phyloP scores from a whole-genome alignment of 805 yeast species.

The Diddensiella transvaalensis region DNA sequence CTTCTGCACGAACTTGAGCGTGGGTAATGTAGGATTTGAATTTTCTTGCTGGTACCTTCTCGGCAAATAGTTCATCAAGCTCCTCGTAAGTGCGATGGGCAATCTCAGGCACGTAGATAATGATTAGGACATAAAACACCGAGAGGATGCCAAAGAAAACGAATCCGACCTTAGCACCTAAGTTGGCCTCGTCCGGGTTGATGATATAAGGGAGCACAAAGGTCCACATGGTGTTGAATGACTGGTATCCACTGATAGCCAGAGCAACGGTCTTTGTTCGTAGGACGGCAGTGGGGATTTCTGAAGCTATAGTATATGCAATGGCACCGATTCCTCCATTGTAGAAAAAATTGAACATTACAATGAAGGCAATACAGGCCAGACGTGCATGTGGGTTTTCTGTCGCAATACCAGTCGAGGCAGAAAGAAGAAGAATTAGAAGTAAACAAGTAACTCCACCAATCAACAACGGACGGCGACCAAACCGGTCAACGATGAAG shows the following conservation, averaged over 20 bases:
- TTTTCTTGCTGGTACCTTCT: conserved; percentile 29
- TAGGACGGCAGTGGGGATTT: conserved; percentile 39
- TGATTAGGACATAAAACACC: conserved; percentile 18
- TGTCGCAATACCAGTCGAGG: conserved; percentile 22
- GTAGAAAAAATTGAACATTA: conserved; percentile 35
- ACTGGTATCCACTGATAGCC: conserved; percentile 33
- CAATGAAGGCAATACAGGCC: conserved; percentile 32
- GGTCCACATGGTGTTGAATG: conserved; percentile 35
- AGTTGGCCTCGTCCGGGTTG: conserved; percentile 42
- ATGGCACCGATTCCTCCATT: conserved; percentile 41
- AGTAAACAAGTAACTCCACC: conserved; percentile 27
- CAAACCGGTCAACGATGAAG: conserved; percentile 32
- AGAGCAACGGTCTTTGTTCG: conserved; percentile 42
- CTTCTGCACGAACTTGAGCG: conserved; percentile 10
- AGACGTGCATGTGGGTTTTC: conserved; percentile 8
- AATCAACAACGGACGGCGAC: conserved; percentile 32
- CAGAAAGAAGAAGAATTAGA: conserved; percentile 25
- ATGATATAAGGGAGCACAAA: conserved; percentile 46
- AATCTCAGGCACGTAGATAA: conserved; percentile 56
- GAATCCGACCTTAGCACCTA: conserved; percentile 46
- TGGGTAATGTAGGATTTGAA: conserved; percentile 17
- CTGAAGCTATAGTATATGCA: conserved; percentile 39
- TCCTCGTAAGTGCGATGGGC: conserved; percentile 55
- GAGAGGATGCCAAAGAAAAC: conserved; percentile 30
- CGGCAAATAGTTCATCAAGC: conserved; percentile 49